Percentiles rank a stretch among this genome's conserved stretches.
Conservation (phyloP, 805 yeast species). For the Barnettozyma californica region DNA sequence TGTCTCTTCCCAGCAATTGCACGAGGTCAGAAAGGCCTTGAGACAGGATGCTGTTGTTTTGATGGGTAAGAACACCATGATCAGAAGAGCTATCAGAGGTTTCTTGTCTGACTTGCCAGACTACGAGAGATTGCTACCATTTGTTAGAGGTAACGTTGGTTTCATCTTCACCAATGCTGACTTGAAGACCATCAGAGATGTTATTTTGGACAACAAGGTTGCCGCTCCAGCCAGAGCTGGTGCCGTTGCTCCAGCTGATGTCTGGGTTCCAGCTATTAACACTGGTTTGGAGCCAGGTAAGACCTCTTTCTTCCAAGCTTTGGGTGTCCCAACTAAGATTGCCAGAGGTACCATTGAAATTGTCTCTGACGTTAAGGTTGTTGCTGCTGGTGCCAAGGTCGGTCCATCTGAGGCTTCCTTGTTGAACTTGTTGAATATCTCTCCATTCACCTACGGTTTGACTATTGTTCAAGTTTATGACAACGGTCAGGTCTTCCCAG, state of each 20-base stretch:
- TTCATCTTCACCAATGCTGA: slow-evolving; percentile 98
- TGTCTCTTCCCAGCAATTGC: slow-evolving; percentile 99
- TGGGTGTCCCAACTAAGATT: slow-evolving; percentile 99
- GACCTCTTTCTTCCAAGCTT: slow-evolving; percentile 99
- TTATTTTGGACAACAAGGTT: slow-evolving; percentile 84
- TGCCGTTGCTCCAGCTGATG: slow-evolving; percentile 98
- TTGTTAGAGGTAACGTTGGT: slow-evolving; percentile 97
- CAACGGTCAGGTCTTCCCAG: slow-evolving; percentile 97
- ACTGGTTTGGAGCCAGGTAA: slow-evolving; percentile 99
- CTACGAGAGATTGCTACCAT: slow-evolving; percentile 90
- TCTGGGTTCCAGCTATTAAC: slow-evolving; percentile 98
- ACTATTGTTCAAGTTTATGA: slow-evolving; percentile 95
- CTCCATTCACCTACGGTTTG: slow-evolving; percentile 99
- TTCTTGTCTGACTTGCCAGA: slow-evolving; percentile 93
- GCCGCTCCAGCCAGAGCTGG: slow-evolving; percentile 99
- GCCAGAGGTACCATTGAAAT: slow-evolving; percentile 99
- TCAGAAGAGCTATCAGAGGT: slow-evolving; percentile 98
- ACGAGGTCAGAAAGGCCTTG: slow-evolving; percentile 95
- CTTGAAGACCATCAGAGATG: slow-evolving; percentile 88
- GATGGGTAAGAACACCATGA: slow-evolving; percentile 99
- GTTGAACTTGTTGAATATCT: slow-evolving; percentile 98
- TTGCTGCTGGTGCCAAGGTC: slow-evolving; percentile 77
- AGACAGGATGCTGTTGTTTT: slow-evolving; percentile 93
- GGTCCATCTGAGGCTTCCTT: slow-evolving; percentile 99
- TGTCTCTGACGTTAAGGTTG: slow-evolving; percentile 94